A percentile compares a stretch with the other conserved stretches of the same genome.
phyloP scores from a whole-genome alignment of 352 stramenopile species.

The Thraustochytrium striatum region DNA sequence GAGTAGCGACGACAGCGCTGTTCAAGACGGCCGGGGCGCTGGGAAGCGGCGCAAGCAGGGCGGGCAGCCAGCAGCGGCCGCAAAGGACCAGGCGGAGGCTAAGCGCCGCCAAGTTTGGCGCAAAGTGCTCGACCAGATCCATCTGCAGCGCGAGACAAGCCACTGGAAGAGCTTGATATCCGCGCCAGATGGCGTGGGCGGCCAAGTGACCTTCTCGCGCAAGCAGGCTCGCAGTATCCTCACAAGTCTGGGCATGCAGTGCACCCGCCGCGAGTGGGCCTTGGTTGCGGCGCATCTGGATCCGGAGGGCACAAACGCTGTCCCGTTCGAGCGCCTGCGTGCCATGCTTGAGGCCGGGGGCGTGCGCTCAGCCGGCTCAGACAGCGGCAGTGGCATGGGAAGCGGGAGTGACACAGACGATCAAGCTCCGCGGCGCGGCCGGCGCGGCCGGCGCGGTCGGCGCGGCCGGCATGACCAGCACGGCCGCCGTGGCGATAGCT shows the following conservation, averaged over 20 bases:
- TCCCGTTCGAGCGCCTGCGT: background rate
- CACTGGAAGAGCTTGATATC: background rate
- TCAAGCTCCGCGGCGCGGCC: background rate
- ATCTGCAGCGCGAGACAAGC: background rate
- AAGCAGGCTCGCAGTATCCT: slow-evolving; percentile 12
- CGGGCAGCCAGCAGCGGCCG: background rate
- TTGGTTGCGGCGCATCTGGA: background rate
- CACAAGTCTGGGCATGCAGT: background rate
- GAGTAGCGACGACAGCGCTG: background rate
- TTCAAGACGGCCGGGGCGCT: background rate
- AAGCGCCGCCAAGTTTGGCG: background rate
- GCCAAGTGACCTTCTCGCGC: background rate
- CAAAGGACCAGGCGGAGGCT: background rate
- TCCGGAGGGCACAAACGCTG: background rate
- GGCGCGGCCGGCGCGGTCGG: background rate
- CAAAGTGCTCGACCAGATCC: background rate
- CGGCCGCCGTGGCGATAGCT: background rate
- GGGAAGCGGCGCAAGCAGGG: background rate
- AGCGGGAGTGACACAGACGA: background rate
- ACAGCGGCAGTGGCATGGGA: background rate
- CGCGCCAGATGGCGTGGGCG: background rate
- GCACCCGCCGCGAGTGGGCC: slow-evolving; percentile 5
- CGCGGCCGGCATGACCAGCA: background rate
- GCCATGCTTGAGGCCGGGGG: background rate
- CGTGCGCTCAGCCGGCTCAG: background rate